Base-by-base conservation (phyloP, 306 rosid species). In the Fragaria ananassa region DNA sequence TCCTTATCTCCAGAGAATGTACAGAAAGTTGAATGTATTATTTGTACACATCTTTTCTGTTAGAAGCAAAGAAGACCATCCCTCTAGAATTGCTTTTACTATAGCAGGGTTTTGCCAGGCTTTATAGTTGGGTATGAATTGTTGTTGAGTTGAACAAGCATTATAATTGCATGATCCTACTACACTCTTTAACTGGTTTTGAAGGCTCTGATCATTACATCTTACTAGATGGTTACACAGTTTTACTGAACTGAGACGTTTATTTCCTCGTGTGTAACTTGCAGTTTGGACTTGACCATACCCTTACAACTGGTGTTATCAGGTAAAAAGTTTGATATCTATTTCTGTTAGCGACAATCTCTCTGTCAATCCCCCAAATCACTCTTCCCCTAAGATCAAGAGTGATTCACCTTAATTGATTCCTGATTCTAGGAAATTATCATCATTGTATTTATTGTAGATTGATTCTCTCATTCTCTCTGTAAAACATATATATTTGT, bases 241-340 rank as follows among this genome's bases (percentile, higher is more conserved):
- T 60, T 68, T 65, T 21, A 69, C n/a, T 35, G n/a, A 34, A 70
- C 53, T 51, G 53, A 82, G 50, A 13, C 47, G 17, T 77, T 77
- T 42, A 66, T 75, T 42, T 76, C 23, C 42, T 57, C 19, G n/a
- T 74, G 25, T 76, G 15, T 80, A 64, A 70, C 60, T 85, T 82
- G 90, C 93, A 96, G 99, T 96, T 96, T 85, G 99, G 99, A 84
- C 98, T 93, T 63, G 98, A 93, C 74, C 97, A 93, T 87, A 93
- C 98, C 72, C 98, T 93, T 72, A 93, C 98, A 9, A 93, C 97
- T 31, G 97, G 98, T 31, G 98, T 93, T 83, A 91, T 92, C 79
- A 92, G 99, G 99, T 96, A 88, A 61, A 60, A 57, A 75, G 68
- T 72, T 60, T 29, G 18, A 27, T 46, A 4, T 5, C 35, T 21